phyloP scores from a whole-genome alignment of 78 protist genomes.

The Bodo saltans region DNA sequence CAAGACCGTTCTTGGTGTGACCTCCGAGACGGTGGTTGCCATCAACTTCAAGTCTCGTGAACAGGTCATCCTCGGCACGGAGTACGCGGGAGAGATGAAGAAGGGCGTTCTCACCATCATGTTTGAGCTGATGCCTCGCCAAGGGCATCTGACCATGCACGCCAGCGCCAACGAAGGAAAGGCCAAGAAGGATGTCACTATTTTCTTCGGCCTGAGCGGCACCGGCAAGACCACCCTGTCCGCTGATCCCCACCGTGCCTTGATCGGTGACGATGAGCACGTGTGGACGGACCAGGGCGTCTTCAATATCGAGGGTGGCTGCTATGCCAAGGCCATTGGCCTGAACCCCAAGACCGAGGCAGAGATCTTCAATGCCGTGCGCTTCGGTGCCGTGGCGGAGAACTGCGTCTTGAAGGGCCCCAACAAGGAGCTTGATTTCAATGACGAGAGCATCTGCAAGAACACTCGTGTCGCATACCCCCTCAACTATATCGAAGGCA shows the following conservation, averaged over 20 bases:
- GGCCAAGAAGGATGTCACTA: conserved; percentile 53
- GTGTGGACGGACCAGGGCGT: conserved; percentile 86
- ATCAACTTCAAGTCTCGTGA: conserved; percentile 62
- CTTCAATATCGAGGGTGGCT: conserved; percentile 94
- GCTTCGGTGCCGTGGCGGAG: conserved; percentile 83
- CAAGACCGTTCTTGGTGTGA: conserved; percentile 71
- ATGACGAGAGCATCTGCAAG: conserved; percentile 74
- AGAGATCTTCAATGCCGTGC: conserved; percentile 86
- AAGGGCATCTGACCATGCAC: conserved; percentile 83
- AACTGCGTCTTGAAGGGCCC: conserved; percentile 71
- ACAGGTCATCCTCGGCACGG: conserved; percentile 87
- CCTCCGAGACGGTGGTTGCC: conserved; percentile 65
- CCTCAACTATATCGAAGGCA: conserved; percentile 77
- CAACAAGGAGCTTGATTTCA: conserved; percentile 64
- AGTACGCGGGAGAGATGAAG: conserved; percentile 95
- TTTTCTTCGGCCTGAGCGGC: conserved; percentile 92
- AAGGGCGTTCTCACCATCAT: conserved; percentile 89
- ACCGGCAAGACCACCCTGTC: conserved; percentile 97
- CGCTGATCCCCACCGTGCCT: conserved; percentile 79
- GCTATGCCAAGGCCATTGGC: conserved; percentile 92
- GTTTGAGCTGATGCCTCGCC: conserved; percentile 83
- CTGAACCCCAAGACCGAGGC: conserved; percentile 84
- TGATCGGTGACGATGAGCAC: conserved; percentile 98
- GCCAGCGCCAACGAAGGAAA: conserved; percentile 69
- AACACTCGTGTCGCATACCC: conserved; percentile 95